phyloP scores from a whole-genome alignment of 1,284 basidiomycete genomes.

The Mycosarcoma maydis region DNA sequence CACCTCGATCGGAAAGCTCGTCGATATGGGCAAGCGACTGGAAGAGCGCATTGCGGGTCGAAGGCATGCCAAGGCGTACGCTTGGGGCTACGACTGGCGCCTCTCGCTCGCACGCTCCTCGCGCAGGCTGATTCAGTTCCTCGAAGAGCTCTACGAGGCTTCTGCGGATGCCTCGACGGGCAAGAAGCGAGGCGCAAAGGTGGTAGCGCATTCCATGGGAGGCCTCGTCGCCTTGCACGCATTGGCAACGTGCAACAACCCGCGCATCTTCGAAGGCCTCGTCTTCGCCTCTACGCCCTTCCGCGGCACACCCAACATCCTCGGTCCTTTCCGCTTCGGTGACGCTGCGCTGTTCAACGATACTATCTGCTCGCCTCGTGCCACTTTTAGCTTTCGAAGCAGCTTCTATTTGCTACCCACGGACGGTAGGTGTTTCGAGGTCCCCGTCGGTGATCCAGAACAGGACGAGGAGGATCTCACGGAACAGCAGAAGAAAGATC shows the following conservation, averaged over 20 bases:
- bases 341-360: conserved; percentile 62
- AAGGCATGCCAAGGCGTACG: conserved; percentile 51
- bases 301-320: conserved; percentile 65
- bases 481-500: conserved; percentile 23
- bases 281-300: conserved; percentile 66
- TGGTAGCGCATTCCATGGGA: conserved; percentile 67
- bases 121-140: conserved; percentile 15
- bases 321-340: conserved; percentile 64
- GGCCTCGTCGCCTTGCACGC: conserved; percentile 66
- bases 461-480: conserved; percentile 32
- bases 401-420: conserved; percentile 65
- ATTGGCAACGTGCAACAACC: conserved; percentile 53
- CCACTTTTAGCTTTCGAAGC: conserved; percentile 63
- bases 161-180: conserved; percentile 10
- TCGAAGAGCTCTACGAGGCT: conserved; percentile 47
- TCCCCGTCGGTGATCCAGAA: conserved; percentile 17
- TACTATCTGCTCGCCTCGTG: conserved; percentile 61
- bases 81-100: conserved; percentile 66
- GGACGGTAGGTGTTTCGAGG: conserved; percentile 48
- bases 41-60: conserved; percentile 40
- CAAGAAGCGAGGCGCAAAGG: conserved; percentile 58
- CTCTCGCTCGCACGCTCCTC: conserved; percentile 43
- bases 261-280: conserved; percentile 62
- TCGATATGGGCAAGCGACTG: conserved; percentile 64
- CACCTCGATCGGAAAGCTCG: conserved; percentile 54